phyloP scores from a whole-genome alignment of 768 basidiomycete genomes.

The Tulasnella sp. region DNA sequence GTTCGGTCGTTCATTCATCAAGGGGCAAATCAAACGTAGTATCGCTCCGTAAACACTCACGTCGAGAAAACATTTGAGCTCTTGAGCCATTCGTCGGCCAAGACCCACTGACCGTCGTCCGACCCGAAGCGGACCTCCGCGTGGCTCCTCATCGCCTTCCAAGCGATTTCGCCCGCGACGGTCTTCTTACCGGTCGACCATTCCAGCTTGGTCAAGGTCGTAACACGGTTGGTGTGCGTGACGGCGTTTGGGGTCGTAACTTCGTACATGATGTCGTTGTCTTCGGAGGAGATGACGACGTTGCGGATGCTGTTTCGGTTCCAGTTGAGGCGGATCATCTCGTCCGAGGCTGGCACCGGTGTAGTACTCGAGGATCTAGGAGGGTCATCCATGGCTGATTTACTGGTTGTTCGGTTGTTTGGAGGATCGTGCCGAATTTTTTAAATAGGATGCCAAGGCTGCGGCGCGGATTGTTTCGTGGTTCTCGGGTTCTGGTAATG shows the following conservation, averaged over 20 bases:
- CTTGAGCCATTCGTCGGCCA: background rate
- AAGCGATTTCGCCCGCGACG: conserved; percentile 25
- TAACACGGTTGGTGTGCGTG: background rate
- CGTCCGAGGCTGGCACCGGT: background rate
- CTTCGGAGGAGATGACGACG: background rate
- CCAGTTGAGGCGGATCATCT: conserved; percentile 8
- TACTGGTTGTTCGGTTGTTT: background rate
- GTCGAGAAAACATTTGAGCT: background rate
- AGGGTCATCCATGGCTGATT: background rate
- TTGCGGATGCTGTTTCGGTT: conserved; percentile 15
- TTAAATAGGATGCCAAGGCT: background rate
- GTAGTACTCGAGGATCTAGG: background rate
- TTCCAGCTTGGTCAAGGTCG: conserved; percentile 8
- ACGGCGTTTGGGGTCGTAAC: conserved; percentile 7
- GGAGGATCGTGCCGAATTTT: background rate
- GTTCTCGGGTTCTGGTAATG: background rate
- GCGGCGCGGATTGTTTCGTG: background rate
- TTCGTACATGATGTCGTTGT: conserved; percentile 25
- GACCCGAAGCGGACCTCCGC: conserved; percentile 18
- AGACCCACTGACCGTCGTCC: conserved; percentile 5
- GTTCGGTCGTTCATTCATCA: background rate
- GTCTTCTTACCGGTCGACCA: background rate
- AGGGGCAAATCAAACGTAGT: background rate
- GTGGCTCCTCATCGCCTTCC: background rate
- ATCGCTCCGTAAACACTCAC: background rate